Evolutionary conservation across 2,329 filamentous ascomycete species (phyloP), one percentile per base, ranked within the genome.

Genomic region (Talaromyces sp.): DNA sequence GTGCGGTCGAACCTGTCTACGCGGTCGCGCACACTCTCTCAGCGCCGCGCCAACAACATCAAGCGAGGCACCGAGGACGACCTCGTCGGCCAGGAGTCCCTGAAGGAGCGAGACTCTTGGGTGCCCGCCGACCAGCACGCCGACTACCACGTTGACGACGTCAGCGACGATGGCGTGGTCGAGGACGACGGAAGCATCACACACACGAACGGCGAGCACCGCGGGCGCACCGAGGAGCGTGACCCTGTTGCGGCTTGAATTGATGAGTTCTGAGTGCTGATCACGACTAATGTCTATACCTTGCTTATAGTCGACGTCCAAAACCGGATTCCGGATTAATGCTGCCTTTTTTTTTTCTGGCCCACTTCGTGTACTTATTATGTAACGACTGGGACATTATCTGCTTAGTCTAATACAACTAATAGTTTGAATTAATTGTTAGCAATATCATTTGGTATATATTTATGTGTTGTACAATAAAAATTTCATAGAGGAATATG

Each of bases 1-100:
- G 92, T 99, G 68, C 89, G 85, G 61, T 89, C 93, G 66, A 93
- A 91, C 76, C 87, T 99, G 56, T 96, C 92, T 4, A 90, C 88
- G 18, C 91, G 95, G 63, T 87, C 94, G 47, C 91, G 93, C 68
- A 96, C 89, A 16, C 85, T 98, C 40, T 96, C 91, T 53, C 91
- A 92, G 76, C 89, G 93, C 68, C 89, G 92, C 67, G 87, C 89
- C 63, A 88, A 89, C 75, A 89, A 89, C 74, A 86, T 89, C 72
- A 84, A 83, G 64, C 79, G 80, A 72, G 84, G 86, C 66, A 84
- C 86, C 63, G 81, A 79, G 31, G 90, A 94, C 70, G 93, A 97
- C 71, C 84, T 97, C 44, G 90, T 91, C 2, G 84, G 83, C 55
- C 94, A 97, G 78, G 93, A 97, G 73, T 89, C 91, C 16, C 78